Conservation (phyloP, 495 filamentous ascomycete genomes). For the Annulohypoxylon bovei region DNA sequence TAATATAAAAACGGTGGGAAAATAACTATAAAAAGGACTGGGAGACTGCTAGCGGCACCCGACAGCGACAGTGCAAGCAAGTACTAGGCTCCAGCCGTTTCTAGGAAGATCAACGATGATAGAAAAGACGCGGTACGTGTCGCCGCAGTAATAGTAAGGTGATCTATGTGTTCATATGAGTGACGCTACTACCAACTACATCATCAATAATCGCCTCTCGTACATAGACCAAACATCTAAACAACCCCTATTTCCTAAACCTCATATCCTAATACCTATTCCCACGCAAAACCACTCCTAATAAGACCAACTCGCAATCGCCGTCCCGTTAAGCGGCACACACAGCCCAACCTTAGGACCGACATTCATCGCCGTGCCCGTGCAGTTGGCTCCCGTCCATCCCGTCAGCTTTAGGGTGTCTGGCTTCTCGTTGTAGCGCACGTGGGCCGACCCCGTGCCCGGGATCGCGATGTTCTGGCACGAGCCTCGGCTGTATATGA, state of each 20-base stretch:
- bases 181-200: background rate
- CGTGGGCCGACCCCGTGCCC: slow-evolving; percentile 18
- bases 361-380: background rate
- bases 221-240: background rate
- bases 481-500: slow-evolving; percentile 17
- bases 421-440: slow-evolving; percentile 1
- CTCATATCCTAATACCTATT: background rate
- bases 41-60: too few species aligned
- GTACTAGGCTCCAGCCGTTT: too few species aligned
- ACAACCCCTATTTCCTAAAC: background rate
- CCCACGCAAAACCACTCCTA: background rate
- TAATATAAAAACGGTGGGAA: too few species aligned
- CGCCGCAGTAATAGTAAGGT: too few species aligned
- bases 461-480: slow-evolving; percentile 10
- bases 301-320: slow-evolving; percentile 13
- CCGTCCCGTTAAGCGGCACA: slow-evolving; percentile 5
- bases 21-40: too few species aligned
- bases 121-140: too few species aligned
- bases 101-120: too few species aligned
- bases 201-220: too few species aligned
- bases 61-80: too few species aligned
- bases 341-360: background rate
- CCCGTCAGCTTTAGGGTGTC: slow-evolving; percentile 12
- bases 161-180: background rate
- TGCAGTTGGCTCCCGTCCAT: background rate